Percentiles rank a stretch among this genome's conserved stretches.
These are phyloP conservation scores for Lablab purpureus DNA, from an alignment of 306 rosid genomes.

Conservation along the genomic window DNA sequence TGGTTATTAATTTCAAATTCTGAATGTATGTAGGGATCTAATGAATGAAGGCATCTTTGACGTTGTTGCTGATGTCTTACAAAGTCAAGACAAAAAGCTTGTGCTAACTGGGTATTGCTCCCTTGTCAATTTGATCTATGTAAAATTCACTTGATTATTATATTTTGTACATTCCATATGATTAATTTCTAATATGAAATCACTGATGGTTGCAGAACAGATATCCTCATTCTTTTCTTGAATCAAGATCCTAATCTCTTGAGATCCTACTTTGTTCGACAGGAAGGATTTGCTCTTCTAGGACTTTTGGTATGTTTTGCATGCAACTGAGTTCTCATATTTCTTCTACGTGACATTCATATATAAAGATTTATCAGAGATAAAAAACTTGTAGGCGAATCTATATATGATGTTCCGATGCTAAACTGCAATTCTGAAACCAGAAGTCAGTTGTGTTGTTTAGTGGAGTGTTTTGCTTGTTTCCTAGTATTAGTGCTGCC, in stretches of 20 bases:
- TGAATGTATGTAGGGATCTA: constrained; percentile 75
- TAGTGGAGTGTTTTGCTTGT: constrained; percentile 4
- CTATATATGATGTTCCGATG: background rate
- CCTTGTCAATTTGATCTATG: constrained; percentile 41
- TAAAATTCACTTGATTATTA: constrained; percentile 37
- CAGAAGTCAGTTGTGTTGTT: constrained; percentile 28
- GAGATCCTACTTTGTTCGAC: constrained; percentile 89
- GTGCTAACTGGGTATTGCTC: constrained; percentile 84
- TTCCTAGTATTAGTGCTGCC: background rate
- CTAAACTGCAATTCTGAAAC: background rate
- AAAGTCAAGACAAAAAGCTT: constrained; percentile 85
- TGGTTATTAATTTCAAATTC: constrained; percentile 44
- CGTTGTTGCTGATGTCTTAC: constrained; percentile 75
- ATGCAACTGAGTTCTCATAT: constrained; percentile 24
- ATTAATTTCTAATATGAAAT: constrained; percentile 52
- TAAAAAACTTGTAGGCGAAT: background rate
- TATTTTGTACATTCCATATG: constrained; percentile 25
- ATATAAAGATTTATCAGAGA: constrained; percentile 10
- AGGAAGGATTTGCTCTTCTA: constrained; percentile 83
- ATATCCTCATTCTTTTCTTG: constrained; percentile 94
- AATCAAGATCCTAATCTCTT: constrained; percentile 97
- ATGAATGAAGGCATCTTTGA: constrained; percentile 96
- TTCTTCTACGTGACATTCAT: constrained; percentile 28
- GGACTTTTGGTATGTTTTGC: constrained; percentile 78
- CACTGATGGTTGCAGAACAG: constrained; percentile 96